phyloP scores from a whole-genome alignment of 225 moss, liverwort and hornwort species.

The Polytrichum formosum region DNA sequence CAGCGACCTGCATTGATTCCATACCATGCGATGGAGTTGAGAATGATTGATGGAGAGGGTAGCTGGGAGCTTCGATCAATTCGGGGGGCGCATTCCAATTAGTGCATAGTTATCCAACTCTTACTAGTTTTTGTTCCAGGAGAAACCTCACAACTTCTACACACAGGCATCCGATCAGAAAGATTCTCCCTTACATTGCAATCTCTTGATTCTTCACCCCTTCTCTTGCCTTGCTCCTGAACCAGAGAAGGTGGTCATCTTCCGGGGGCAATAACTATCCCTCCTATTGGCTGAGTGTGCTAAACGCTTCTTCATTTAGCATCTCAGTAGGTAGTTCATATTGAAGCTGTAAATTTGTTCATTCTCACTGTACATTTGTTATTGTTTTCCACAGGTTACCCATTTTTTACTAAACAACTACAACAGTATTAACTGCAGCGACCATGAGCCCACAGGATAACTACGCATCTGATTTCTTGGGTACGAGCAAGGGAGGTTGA shows the following conservation, averaged over 20 bases:
- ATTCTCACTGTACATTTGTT: too few species aligned
- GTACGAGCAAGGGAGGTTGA: too few species aligned
- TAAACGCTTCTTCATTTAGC: neutral
- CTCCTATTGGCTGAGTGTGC: neutral
- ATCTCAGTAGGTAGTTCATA: slow-evolving; percentile 24
- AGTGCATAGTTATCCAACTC: slow-evolving; percentile 5
- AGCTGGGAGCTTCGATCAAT: slow-evolving; percentile 96
- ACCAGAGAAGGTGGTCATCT: neutral
- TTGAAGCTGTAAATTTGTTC: slow-evolving; percentile 31
- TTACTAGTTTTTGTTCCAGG: neutral
- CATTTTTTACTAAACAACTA: too few species aligned
- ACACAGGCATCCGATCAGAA: too few species aligned
- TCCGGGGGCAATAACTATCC: neutral
- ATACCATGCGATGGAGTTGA: slow-evolving; percentile 83
- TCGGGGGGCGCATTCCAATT: slow-evolving; percentile 20
- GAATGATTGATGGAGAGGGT: slow-evolving; percentile 95
- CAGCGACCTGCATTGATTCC: slow-evolving; percentile 98
- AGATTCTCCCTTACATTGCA: too few species aligned
- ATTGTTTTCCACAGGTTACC: too few species aligned
- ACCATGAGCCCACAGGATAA: too few species aligned
- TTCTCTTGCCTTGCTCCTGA: neutral
- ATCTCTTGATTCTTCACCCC: neutral
- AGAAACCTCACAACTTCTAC: neutral
- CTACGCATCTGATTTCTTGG: too few species aligned
- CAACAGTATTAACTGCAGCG: too few species aligned